These are phyloP conservation scores for Solanum hybrid DNA, from an alignment of 305 asterid genomes.

Conservation along the genomic window DNA sequence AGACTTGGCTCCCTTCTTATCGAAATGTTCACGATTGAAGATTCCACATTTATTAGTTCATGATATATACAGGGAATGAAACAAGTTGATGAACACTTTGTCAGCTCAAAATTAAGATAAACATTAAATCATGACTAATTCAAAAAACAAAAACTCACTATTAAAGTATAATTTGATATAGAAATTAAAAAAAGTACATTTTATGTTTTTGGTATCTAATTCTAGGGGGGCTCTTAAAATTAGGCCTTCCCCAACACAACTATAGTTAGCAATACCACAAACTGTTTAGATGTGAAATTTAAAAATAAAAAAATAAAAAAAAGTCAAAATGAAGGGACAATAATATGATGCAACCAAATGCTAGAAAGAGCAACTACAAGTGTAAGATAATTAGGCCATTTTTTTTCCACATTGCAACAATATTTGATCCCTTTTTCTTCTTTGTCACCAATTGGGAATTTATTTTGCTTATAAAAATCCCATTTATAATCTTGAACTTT, in stretches of 20 bases:
- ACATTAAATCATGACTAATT: neutral
- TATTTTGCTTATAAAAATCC: constrained; percentile 8
- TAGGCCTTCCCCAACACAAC: neutral
- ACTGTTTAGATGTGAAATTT: neutral
- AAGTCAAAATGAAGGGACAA: constrained; percentile 23
- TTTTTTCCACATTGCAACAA: constrained; percentile 14
- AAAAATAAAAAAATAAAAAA: neutral
- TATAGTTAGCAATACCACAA: neutral
- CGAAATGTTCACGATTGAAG: neutral
- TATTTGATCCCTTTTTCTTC: neutral
- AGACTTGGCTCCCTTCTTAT: neutral
- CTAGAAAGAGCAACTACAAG: constrained; percentile 61
- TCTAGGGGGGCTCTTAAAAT: neutral
- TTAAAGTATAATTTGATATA: neutral
- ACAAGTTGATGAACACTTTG: neutral
- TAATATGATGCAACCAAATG: constrained; percentile 42
- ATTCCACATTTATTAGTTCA: neutral
- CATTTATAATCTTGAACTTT: neutral
- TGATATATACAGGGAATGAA: neutral
- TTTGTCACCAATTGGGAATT: neutral
- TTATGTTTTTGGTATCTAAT: neutral
- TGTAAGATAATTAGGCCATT: constrained; percentile 37
- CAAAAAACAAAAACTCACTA: neutral
- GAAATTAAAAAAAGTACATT: neutral
- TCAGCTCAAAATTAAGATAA: neutral